Evolutionary conservation across 2,329 filamentous ascomycete genomes (phyloP), one percentile per base, ranked within the genome.

Genomic region (Colletotrichum chlorophyti): DNA sequence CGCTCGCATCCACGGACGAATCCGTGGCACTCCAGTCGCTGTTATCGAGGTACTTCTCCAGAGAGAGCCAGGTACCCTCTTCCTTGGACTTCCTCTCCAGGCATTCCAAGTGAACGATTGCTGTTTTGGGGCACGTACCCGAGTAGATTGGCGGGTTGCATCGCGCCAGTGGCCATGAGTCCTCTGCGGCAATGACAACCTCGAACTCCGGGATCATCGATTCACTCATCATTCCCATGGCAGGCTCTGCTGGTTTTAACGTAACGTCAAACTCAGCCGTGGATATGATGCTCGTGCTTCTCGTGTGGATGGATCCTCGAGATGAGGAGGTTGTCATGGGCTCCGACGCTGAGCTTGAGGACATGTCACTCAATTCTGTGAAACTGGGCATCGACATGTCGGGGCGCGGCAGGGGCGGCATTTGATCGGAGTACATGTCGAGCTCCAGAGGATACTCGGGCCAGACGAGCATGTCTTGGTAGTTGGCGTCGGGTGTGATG

Each of bases 91-190:
- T 79, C 21, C 78, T 74, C 63, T 82, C 80, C 21, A 84, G 68
- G 41, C 75, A 79, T 64, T 83, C 79, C 0, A 83, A 71, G 58
- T 83, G 80, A 21, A 81, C 72, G 29, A 82, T 79, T 5, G 79
- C 79, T 7, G 81, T 83, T 5, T 77, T 73, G 0, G 78, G 79
- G 47, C 80, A 83, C 1, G 71, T 67, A 3, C 71, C 75, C 0
- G 79, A 78, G 61, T 72, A 79, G 11, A 75, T 69, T 2, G 73
- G 74, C 1, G 75, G 77, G 54, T 79, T 83, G 65, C 81, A 83
- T 15, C 79, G 73, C 4, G 80, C 81, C 26, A 83, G 65, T 11
- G 80, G 80, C 81, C 81, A 84, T 1, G 75, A 77, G 2, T 74
- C 74, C 62, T 83, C 80, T 1, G 79, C 76, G 1, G 75, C 76